These are phyloP conservation scores for Flaveria sonorensis DNA, from an alignment of 129 eudicot species.

Conservation along the genomic window DNA sequence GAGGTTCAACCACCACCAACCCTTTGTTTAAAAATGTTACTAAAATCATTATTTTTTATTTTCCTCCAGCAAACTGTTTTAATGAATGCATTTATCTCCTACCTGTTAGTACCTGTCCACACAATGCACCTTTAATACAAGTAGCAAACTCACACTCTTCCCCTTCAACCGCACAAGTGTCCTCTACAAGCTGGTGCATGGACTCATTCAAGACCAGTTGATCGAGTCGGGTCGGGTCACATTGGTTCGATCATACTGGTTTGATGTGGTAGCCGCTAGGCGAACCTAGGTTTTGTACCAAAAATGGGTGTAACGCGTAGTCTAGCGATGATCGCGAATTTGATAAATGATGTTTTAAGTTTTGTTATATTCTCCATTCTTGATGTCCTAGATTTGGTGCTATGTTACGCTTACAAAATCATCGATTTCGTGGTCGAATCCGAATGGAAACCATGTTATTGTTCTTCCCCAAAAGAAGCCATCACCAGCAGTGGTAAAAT, in stretches of 20 bases:
- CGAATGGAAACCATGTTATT: conserved; percentile 92
- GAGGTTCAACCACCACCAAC: conserved; percentile 99
- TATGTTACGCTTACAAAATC: conserved; percentile 61
- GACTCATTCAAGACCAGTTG: background rate
- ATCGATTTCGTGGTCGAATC: conserved; percentile 76
- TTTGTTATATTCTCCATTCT: conserved; percentile 62
- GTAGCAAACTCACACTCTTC: conserved; percentile 41
- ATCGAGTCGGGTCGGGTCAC: background rate
- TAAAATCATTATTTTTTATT: conserved; percentile 14
- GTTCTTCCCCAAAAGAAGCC: conserved; percentile 70
- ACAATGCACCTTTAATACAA: conserved; percentile 34
- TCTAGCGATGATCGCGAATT: conserved; percentile 38
- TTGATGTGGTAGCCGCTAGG: too few relatives aligned
- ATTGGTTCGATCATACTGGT: background rate
- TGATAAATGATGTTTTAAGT: conserved; percentile 62
- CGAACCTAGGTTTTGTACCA: background rate
- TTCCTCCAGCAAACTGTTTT: conserved; percentile 46
- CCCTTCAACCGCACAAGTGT: conserved; percentile 33
- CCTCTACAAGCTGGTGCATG: conserved; percentile 33
- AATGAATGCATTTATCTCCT: conserved; percentile 56
- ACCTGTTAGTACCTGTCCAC: conserved; percentile 50
- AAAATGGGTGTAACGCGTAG: conserved; percentile 11
- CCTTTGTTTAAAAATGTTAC: conserved; percentile 40
- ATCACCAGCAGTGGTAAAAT: conserved; percentile 64
- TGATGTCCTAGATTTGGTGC: conserved; percentile 63